Base-by-base conservation (phyloP, 352 stramenopile genomes). In the Globisporangium carolinianum region DNA sequence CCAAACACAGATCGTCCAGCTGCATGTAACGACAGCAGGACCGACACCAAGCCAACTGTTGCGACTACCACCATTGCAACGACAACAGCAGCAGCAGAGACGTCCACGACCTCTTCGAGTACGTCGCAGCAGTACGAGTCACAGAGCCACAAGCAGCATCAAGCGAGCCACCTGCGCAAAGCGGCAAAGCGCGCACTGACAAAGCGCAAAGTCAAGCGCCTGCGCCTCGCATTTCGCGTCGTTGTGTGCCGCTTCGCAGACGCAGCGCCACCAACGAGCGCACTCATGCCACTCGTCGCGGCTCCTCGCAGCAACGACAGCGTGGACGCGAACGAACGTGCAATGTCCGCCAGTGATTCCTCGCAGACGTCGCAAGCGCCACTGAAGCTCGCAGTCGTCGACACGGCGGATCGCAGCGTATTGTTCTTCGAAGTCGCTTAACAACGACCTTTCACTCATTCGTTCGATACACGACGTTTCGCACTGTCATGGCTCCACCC, bases 381-480 rank as follows among this genome's bases (percentile, higher is more conserved):
- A 1, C 49, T 89, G 35, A 90, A 92, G 66, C 4, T 90, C 36
- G 79, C 81, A 1, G 78, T 89, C 1, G 75, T 84, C 18, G 65
- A 83, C 46, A 32, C 24, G 24, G 65, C 61, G 35, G 74, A 90
- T 53, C 57, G 66, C 46, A 84, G 67, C 18, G 72, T 90, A n/a
- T 47, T 92, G 58, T 63, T 88, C 12, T 83, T 88, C 46, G 78
- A 87, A 63, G 61, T 88, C 45, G 45, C 45, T 24, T 24, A 14
- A 48, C 43, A 17, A 15, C 32, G 47, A 32, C 11, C 49, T 14
- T 53, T 10, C 32, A 18, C 39, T 43, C 39, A 43, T 12, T 12
- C 39, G 2, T 53, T 32, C 24, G 24, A 32, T 32, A 32, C 24
- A 32, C 24, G 24, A 32, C 24, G 24, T 3, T 46, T 10, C 41